Conservation (phyloP, 768 basidiomycete species). For the Suillus plorans region DNA sequence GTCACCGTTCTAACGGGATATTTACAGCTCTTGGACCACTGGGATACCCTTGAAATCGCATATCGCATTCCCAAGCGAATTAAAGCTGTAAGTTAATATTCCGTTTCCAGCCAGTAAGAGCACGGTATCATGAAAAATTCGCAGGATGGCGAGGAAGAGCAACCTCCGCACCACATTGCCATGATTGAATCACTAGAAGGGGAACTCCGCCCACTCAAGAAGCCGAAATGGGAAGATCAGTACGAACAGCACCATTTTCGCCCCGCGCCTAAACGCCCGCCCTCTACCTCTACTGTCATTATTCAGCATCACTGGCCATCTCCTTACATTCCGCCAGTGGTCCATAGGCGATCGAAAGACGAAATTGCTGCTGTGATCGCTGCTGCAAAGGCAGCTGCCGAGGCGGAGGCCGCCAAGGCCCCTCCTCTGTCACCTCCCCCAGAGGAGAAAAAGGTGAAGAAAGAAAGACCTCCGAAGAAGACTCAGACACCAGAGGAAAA, state of each 20-base stretch:
- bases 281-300: not conserved
- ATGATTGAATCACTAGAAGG: conserved; percentile 21
- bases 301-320: not conserved
- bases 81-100: conserved; percentile 35
- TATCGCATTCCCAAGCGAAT: conserved; percentile 85
- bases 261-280: not conserved
- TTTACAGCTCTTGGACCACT: conserved; percentile 70
- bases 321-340: not conserved
- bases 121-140: not conserved
- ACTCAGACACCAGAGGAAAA: conserved; percentile 52
- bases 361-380: conserved; percentile 43
- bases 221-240: conserved; percentile 28
- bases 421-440: conserved; percentile 15
- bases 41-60: conserved; percentile 73
- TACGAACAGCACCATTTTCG: conserved; percentile 15
- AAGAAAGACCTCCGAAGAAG: conserved; percentile 37
- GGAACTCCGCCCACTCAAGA: conserved; percentile 32
- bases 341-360: conserved; percentile 12
- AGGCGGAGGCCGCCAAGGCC: conserved; percentile 12
- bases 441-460: conserved; percentile 23
- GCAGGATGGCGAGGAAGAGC: conserved; percentile 34
- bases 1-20: not conserved
- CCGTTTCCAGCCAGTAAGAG: not conserved
- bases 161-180: conserved; percentile 14
- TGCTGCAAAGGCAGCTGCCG: conserved; percentile 28